Percentiles rank a stretch among this genome's conserved stretches.
These are phyloP conservation scores for Acacia melanoxylon DNA, from an alignment of 306 rosid species.

Conservation along the genomic window DNA sequence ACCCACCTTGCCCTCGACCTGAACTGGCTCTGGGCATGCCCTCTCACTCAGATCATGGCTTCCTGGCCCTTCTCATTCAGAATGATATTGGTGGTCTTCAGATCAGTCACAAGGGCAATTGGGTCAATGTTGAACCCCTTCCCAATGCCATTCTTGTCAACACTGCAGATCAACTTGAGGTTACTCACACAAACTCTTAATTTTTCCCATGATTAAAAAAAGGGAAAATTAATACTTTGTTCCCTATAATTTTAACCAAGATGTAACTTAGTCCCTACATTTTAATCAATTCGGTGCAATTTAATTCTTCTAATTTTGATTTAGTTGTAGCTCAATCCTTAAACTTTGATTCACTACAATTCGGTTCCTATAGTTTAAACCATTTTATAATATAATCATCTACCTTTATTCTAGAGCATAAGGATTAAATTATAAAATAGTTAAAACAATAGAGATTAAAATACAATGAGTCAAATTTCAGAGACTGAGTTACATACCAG, in stretches of 20 bases:
- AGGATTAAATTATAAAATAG: too few species aligned
- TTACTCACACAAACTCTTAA: neutral
- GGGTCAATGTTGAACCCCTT: slow-evolving; percentile 55
- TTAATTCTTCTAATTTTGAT: too few species aligned
- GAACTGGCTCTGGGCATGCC: slow-evolving; percentile 71
- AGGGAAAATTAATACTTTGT: too few species aligned
- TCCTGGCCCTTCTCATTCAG: slow-evolving; percentile 51
- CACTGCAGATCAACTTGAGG: slow-evolving; percentile 73
- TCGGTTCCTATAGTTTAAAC: too few species aligned
- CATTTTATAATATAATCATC: too few species aligned
- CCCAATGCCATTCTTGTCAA: slow-evolving; percentile 54
- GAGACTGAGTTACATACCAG: too few species aligned
- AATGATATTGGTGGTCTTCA: slow-evolving; percentile 71
- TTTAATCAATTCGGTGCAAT: too few species aligned
- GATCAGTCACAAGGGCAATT: slow-evolving; percentile 53
- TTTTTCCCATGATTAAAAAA: neutral
- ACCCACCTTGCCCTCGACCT: slow-evolving; percentile 74
- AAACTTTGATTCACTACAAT: too few species aligned
- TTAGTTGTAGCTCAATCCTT: rapidly evolving
- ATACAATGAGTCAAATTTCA: too few species aligned
- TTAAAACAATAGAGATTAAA: too few species aligned
- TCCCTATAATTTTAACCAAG: too few species aligned
- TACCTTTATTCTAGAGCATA: too few species aligned
- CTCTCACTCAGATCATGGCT: slow-evolving; percentile 72
- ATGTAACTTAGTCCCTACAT: rapidly evolving